Percentiles rank a stretch among this genome's conserved stretches.
Evolutionary conservation across 257 asterid genomes (phyloP).

Genomic region (Ocimum tenuiflorum): DNA sequence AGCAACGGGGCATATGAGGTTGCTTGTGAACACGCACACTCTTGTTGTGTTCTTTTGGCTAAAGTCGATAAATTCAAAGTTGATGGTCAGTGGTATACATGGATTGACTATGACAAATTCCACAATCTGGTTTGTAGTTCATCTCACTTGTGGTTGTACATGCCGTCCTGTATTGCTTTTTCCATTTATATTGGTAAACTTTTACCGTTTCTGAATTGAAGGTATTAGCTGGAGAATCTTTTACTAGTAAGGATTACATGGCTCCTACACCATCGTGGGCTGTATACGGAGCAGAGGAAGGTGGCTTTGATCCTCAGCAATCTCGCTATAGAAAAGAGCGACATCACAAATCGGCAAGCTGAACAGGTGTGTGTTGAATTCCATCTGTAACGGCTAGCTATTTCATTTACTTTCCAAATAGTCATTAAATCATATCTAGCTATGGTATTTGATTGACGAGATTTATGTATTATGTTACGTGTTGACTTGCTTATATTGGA

Average conservation of each 20-base stretch:
- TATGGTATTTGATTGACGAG: too few relatives aligned
- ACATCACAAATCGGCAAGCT: conserved; percentile 49
- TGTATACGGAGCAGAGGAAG: conserved; percentile 94
- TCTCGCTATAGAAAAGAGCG: conserved; percentile 70
- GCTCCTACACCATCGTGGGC: conserved; percentile 91
- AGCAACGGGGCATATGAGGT: conserved; percentile 84
- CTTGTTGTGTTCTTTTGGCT: conserved; percentile 92
- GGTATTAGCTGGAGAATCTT: conserved; percentile 70
- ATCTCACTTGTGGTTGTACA: background rate
- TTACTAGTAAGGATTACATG: conserved; percentile 84
- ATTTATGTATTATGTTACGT: too few relatives aligned
- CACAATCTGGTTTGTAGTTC: conserved; percentile 66
- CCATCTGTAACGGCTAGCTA: background rate
- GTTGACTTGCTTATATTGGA: too few relatives aligned
- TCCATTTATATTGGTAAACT: background rate
- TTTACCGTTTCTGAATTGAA: conserved; percentile 20
- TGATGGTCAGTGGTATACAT: conserved; percentile 77
- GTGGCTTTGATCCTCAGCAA: conserved; percentile 93
- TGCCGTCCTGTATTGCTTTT: background rate
- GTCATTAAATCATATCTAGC: too few relatives aligned
- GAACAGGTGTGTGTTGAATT: conserved; percentile 13
- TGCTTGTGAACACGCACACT: conserved; percentile 94
- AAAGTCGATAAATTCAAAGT: conserved; percentile 78
- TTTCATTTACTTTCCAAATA: too few relatives aligned
- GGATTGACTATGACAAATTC: conserved; percentile 97